Evolutionary conservation across 148 eudicot species (phyloP).

Genomic region (Rhododendron molle): DNA sequence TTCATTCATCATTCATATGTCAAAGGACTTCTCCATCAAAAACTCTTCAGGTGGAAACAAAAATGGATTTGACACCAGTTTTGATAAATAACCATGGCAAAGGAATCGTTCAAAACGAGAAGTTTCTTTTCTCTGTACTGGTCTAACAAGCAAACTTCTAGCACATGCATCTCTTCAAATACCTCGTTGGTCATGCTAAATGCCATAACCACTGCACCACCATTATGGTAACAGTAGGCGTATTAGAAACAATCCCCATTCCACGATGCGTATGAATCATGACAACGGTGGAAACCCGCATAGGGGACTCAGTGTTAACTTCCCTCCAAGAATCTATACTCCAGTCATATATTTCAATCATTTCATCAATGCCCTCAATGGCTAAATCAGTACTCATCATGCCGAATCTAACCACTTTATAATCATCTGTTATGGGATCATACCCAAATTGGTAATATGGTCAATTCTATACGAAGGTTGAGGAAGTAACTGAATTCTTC

Average conservation of each 20-base stretch:
- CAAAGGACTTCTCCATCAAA: background rate
- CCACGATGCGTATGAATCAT: background rate
- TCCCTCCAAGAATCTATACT: background rate
- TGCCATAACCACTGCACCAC: background rate
- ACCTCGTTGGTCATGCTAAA: background rate
- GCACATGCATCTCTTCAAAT: background rate
- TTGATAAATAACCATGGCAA: background rate
- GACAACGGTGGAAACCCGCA: background rate
- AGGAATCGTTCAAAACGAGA: no score
- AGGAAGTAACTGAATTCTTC: background rate
- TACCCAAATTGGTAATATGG: background rate
- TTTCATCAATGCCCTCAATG: background rate
- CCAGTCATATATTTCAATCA: background rate
- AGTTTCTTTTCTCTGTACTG: no score
- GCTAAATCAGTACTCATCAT: background rate
- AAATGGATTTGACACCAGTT: no score
- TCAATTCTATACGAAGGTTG: background rate
- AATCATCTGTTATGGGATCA: background rate
- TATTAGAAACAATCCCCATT: background rate
- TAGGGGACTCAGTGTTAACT: background rate
- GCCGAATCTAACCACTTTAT: background rate
- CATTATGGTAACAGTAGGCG: no score
- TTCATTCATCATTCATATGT: background rate
- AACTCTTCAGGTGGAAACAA: background rate
- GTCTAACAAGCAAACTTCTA: no score